A percentile compares a stretch with the other conserved stretches of the same genome.
These are phyloP conservation scores for Starmerella etchellsii DNA, from an alignment of 805 yeast genomes.

Conservation along the genomic window DNA sequence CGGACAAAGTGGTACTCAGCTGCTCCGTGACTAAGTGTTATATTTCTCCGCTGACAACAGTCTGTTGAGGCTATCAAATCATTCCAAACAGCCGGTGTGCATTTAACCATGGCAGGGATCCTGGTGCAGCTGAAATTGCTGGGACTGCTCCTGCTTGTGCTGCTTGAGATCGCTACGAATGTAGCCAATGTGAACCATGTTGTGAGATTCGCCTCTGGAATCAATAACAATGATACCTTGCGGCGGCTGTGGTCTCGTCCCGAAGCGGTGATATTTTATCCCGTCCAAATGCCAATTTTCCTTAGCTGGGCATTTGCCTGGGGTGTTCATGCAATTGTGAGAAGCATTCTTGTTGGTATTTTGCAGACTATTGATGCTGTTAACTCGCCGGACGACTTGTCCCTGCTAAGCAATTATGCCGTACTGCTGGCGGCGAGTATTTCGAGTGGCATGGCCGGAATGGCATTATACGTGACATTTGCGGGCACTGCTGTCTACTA, in stretches of 20 bases:
- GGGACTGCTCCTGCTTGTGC: conserved; percentile 15
- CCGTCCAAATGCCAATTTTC: conserved; percentile 14
- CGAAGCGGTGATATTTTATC: conserved; percentile 19
- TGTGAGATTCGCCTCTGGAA: conserved; percentile 21
- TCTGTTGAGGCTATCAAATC: too few relatives aligned
- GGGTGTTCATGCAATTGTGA: conserved; percentile 16
- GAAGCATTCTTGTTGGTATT: conserved; percentile 15
- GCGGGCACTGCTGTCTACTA: conserved; percentile 13
- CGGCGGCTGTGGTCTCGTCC: conserved; percentile 23
- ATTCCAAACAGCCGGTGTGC: too few relatives aligned
- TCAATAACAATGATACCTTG: conserved; percentile 19
- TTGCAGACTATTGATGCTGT: conserved; percentile 19
- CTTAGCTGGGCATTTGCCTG: conserved; percentile 13
- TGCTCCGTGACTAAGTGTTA: too few relatives aligned
- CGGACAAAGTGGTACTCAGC: too few relatives aligned
- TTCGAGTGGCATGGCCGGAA: conserved; percentile 15
- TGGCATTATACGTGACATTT: conserved; percentile 13
- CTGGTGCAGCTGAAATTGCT: conserved; percentile 15
- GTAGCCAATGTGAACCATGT: conserved; percentile 20
- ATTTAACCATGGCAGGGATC: background rate
- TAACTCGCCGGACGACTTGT: conserved; percentile 5
- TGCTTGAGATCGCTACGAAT: conserved; percentile 15
- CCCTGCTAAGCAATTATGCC: conserved; percentile 11
- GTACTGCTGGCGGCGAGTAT: conserved; percentile 13
- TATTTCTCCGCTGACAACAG: too few relatives aligned